Evolutionary conservation across 2,329 filamentous ascomycete genomes (phyloP).

Genomic region (Botrytis paeoniae): DNA sequence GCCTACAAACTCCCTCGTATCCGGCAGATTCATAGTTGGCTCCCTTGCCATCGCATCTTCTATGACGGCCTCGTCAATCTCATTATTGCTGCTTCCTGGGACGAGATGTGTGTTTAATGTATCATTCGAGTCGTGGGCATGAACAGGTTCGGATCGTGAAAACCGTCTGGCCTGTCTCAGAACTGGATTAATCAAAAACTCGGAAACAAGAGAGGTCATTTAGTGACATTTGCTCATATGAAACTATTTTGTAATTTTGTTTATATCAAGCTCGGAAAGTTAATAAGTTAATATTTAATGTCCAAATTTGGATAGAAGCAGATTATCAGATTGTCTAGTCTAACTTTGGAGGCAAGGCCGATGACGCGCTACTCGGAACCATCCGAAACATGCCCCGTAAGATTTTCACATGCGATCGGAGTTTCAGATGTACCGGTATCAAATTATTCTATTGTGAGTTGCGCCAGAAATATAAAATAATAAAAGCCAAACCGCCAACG

Average conservation of each 20-base stretch:
- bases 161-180: slow-evolving; percentile 64
- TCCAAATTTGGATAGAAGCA: background rate
- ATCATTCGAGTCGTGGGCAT: slow-evolving; percentile 39
- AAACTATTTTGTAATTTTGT: background rate
- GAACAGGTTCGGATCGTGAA: slow-evolving; percentile 43
- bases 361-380: slow-evolving; percentile 23
- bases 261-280: background rate
- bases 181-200: slow-evolving; percentile 65
- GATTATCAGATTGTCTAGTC: background rate
- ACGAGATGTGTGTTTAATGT: slow-evolving; percentile 27
- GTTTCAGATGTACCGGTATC: background rate
- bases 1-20: background rate
- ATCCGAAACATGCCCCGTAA: slow-evolving; percentile 11
- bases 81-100: slow-evolving; percentile 20
- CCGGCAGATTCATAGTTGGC: slow-evolving; percentile 3
- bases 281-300: background rate
- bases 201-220: slow-evolving; percentile 63
- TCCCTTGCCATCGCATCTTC: slow-evolving; percentile 22
- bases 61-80: slow-evolving; percentile 26
- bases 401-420: slow-evolving; percentile 18
- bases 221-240: slow-evolving; percentile 30
- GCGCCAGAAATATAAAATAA: background rate
- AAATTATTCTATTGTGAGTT: background rate
- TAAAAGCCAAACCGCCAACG: background rate
- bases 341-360: slow-evolving; percentile 10